Base-by-base conservation (phyloP, 2,329 filamentous ascomycete species). In the Pseudocercospora cruenta region DNA sequence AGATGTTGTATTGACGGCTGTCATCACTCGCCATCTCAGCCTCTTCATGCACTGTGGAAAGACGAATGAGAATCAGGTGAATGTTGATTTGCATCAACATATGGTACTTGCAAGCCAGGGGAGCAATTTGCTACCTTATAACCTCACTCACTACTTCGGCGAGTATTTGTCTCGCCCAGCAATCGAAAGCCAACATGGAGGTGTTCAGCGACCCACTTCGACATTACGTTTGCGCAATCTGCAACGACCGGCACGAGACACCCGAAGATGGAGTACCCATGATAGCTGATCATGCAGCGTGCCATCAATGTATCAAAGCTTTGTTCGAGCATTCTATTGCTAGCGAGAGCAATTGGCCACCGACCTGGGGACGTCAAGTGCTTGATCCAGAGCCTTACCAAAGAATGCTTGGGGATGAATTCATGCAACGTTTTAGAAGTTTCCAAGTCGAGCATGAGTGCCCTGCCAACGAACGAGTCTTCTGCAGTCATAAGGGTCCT, bases 271-370 rank as follows among this genome's bases (percentile, higher is more conserved):
- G 31, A 19, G 12, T 58, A 14, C n/a, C 33, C 51, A 49, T 16
- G 3, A 53, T 62, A 51, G 51, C 19, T 14, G 22, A 58, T 16
- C 31, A 61, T 26, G 53, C 22, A 16, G 55, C 67, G 9, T 70
- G 70, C 54, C 51, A 43, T 14, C 47, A 58, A 12, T 70, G 70
- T 45, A 45, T 70, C 49, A 49, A 58, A 14, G 39, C 60, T n/a
- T 33, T 70, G n/a, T 72, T 72, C 60, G 63, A 67, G 10, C 36
- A 54, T 12, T 59, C 71, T 5, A 64, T 70, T 5, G 21, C 19
- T 2, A 10, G 64, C 14, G 68, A 68, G 28, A 26, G 51, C 1
- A 62, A 64, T 22, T 72, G 67, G 31, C 71, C 71, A 10, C 70
- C 71, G 1, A 31, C 39, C 36, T 71, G 68, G 68, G 67, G 62